Base-by-base conservation (phyloP, 441 rosid species). In the Pelargonium cotyledonis region DNA sequence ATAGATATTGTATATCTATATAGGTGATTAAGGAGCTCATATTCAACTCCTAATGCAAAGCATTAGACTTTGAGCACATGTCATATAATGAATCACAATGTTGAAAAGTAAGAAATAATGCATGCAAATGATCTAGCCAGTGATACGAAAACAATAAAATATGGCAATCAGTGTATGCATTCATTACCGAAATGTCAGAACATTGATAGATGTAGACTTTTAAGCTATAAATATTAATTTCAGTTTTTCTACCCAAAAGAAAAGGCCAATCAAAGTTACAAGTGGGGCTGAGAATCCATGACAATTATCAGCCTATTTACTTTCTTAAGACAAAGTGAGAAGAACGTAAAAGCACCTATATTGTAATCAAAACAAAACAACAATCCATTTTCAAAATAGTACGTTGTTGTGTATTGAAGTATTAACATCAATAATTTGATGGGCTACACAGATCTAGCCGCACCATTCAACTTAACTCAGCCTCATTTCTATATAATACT, bases 71-170 rank as follows among this genome's bases (percentile, higher is more conserved):
- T 69, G 31, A 51, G 65, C 70, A 68, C 4, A 10, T 3, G 26
- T 65, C 68, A 62, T 16, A 29, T 5, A 49, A 31, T 15, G 12
- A 75, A 66, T 58, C 31, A 40, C 15, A 66, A 62, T 10, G 38
- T 43, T 63, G 4, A 69, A 67, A 73, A 19, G 66, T 51, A 16
- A 73, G 65, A 1, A 58, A 65, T 38, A 69, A 62, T 71, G 63
- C 23, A 19, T 71, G 72, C 68, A 74, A 58, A 70, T 16, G 72
- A 68, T 63, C 53, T 71, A 77, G 67, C 69, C 49, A 70, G 65
- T 70, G 63, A 18, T 43, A 43, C 70, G 65, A 69, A 65, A 74
- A 57, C 29, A 1, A 26, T 19, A 57, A 19, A 57, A 19, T 18
- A 8, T 57, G 26, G 23, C 29, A 57, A 57, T 9, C 26, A 19